Base-by-base conservation (phyloP, 2,329 filamentous ascomycete genomes). In the Cryphonectria carpinicola region DNA sequence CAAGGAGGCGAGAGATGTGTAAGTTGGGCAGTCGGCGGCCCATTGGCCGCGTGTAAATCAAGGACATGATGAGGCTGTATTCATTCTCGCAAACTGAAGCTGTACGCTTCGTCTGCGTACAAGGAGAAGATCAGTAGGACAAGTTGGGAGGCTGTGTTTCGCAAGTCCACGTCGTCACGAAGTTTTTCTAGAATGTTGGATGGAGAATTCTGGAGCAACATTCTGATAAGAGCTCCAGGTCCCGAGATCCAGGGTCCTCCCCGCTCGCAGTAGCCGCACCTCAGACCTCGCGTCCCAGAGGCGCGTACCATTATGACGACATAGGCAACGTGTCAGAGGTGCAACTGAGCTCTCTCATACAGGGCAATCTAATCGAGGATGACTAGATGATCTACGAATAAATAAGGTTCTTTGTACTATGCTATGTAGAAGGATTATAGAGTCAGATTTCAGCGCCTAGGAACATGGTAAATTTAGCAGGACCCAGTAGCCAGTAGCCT, bases 61-160 rank as follows among this genome's bases (percentile, higher is more conserved):
- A 67, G 62, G 75, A 66, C 78, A 80, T 80, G 65, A 70, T 73
- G 67, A 65, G 74, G 65, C 74, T 75, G 78, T 78, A 37, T 58
- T 70, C 70, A 65, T 74, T 67, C 46, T 72, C 39, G 67, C 49
- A 63, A 28, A 61, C 22, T 56, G 65, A 72, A 72, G 67, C 72
- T 61, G 13, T 28, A 49, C 58, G 66, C 64, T 69, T 41, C 67
- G 46, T 65, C 56, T 71, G 63, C 37, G 49, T 14, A 41, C 39
- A 22, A 54, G 28, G 2, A n/a, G 54, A 28, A 19, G 17, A 17
- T 17, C 17, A 14, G 11, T 6, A 17, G 10, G 37, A 41, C 25
- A 8, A 35, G 19, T 41, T 41, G 10, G 11, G 65, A 43, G 39
- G 25, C 19, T 10, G 65, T 68, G 54, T 70, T 67, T 63, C 60